These are phyloP conservation scores for Penicillium sp. DNA, from an alignment of 2,329 filamentous ascomycete genomes.

Conservation along the genomic window DNA sequence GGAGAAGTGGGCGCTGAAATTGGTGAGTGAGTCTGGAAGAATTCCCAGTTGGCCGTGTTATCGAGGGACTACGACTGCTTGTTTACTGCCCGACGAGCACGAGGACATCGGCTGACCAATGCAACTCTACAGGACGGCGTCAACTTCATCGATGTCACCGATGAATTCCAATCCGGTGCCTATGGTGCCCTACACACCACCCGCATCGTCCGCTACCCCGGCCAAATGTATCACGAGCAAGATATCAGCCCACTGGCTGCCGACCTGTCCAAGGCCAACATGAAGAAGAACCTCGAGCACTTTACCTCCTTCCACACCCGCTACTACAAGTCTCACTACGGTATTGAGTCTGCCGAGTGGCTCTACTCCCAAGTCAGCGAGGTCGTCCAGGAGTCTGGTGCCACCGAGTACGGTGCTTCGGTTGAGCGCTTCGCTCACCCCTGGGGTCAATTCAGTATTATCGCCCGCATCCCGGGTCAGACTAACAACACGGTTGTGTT, in stretches of 20 bases:
- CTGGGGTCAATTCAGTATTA: constrained; percentile 90
- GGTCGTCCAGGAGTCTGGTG: constrained; percentile 74
- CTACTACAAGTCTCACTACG: constrained; percentile 67
- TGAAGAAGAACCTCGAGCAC: constrained; percentile 77
- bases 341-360: constrained; percentile 86
- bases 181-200: constrained; percentile 54
- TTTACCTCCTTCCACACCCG: constrained; percentile 65
- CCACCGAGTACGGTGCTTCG: constrained; percentile 67
- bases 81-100: neutral
- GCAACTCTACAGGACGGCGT: constrained; percentile 68
- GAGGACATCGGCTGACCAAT: neutral
- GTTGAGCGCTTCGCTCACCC: constrained; percentile 78
- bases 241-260: constrained; percentile 71
- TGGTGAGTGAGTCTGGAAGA: constrained; percentile 68
- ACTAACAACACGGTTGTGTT: constrained; percentile 84
- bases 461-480: constrained; percentile 87
- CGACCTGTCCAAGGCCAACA: constrained; percentile 74
- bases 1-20: constrained; percentile 88
- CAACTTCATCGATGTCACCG: constrained; percentile 94
- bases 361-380: constrained; percentile 75
- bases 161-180: constrained; percentile 65
- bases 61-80: neutral
- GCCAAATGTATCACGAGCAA: constrained; percentile 68
- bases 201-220: constrained; percentile 67
- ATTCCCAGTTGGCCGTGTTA: neutral